These are phyloP conservation scores for Endotrypanum monterogeii DNA, from an alignment of 208 protist genomes.

Conservation along the genomic window DNA sequence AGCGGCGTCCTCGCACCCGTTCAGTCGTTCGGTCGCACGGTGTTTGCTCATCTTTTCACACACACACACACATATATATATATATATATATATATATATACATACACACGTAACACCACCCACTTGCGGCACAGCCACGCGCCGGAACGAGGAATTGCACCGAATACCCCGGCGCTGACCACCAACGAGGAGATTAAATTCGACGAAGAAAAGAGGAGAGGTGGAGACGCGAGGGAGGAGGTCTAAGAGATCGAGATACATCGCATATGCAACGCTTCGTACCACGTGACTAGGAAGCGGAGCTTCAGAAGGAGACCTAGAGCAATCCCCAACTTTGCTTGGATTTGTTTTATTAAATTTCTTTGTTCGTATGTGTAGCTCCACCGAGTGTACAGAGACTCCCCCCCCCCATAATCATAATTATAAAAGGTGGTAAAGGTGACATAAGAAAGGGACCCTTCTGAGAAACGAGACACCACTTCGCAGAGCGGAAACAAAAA, in stretches of 20 bases:
- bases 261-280: not conserved
- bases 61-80: too few relatives aligned
- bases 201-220: not conserved
- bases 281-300: too few relatives aligned
- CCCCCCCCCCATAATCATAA: too few relatives aligned
- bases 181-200: conserved; percentile 1
- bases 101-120: conserved; percentile 4
- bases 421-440: too few relatives aligned
- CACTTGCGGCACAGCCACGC: conserved; percentile 2
- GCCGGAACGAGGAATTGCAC: conserved; percentile 10
- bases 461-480: too few relatives aligned
- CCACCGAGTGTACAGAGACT: too few relatives aligned
- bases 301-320: too few relatives aligned
- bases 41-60: not conserved
- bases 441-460: too few relatives aligned
- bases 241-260: not conserved
- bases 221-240: not conserved
- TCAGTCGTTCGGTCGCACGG: conserved; percentile 10
- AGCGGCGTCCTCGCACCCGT: conserved; percentile 10
- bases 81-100: too few relatives aligned
- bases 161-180: not conserved
- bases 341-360: too few relatives aligned
- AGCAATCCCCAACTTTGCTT: too few relatives aligned
- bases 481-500: not conserved
- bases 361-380: too few relatives aligned